Conservation (phyloP, 140 eudicot genomes). For the Anethum foeniculum region DNA sequence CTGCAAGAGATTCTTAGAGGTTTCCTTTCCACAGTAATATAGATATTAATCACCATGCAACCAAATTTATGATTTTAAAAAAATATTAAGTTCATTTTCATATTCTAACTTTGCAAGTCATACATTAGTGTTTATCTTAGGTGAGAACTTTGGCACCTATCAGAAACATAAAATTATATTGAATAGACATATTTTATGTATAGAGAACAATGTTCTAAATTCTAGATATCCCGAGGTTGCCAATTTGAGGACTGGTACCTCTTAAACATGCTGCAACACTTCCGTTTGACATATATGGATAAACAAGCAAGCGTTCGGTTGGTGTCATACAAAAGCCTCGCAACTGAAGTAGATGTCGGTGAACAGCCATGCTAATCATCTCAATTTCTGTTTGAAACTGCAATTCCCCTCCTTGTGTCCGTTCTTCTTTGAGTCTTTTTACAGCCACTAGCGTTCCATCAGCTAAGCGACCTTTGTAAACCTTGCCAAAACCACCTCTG, state of each 20-base stretch:
- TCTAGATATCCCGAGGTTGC: background rate
- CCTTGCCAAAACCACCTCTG: constrained; percentile 89
- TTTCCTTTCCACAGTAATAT: background rate
- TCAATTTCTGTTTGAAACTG: constrained; percentile 95
- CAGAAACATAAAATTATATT: background rate
- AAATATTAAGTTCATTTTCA: background rate
- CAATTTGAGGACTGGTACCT: constrained; percentile 38
- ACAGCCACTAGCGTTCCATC: constrained; percentile 91
- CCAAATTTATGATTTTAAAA: background rate
- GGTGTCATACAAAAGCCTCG: constrained; percentile 97
- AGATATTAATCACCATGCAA: background rate
- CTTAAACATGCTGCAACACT: constrained; percentile 94
- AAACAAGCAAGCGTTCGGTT: constrained; percentile 85
- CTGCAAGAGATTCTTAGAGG: background rate
- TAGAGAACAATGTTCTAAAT: background rate
- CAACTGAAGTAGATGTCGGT: constrained; percentile 76
- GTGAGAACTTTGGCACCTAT: background rate
- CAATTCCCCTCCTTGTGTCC: constrained; percentile 88
- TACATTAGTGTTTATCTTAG: background rate
- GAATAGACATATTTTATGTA: background rate
- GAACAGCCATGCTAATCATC: constrained; percentile 98
- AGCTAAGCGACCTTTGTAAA: constrained; percentile 74
- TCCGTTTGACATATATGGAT: constrained; percentile 86
- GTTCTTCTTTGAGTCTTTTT: constrained; percentile 85
- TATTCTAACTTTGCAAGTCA: background rate